Evolutionary conservation across 805 yeast species (phyloP), one percentile per base, ranked within the genome.

Genomic region (Tetrapisispora phaffii): DNA sequence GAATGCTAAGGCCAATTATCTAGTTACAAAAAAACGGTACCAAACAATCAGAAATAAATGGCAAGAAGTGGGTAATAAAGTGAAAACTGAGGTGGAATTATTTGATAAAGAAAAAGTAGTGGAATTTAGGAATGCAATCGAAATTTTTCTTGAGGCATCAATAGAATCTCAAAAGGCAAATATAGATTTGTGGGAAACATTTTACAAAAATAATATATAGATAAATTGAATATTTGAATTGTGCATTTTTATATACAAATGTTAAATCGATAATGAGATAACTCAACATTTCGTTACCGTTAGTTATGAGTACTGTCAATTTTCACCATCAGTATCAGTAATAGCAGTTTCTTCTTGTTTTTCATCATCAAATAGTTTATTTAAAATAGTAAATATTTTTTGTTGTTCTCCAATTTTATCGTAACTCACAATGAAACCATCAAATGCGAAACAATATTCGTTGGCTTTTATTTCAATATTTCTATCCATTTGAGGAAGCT

Each of bases 121-220:
- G 37, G 97, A 89, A 56, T 87, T 90, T 65, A 76, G 96, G 59
- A 85, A 85, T 56, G 77, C 88, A 50, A 85, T 90, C 43, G 98
- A 93, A 64, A 82, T 90, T 12, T 89, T 80, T 56, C 75, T 94
- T 59, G 97, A 93, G 63, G 79, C 93, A 43, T 76, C 93, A 21
- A 84, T 89, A 44, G 98, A 93, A 65, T 74, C 88, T 28, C 98
- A 93, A 65, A 93, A 93, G 66, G 96, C 88, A 61, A 79, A 83
- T 28, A 85, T 85, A 47, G 94, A 85, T 58, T 62, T 82, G n/a
- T 85, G 90, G 86, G 93, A 85, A 61, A 79, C 88, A 0, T 93
- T 90, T 59, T 88, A 87, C 58, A 85, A 82, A 42, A 69, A 63
- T n/a, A 58, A 63, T 33, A 50, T 68, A 39, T 52, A 36, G 23